Evolutionary conservation across 2,329 filamentous ascomycete species (phyloP), one percentile per base, ranked within the genome.

Genomic region (Fusarium buharicum): DNA sequence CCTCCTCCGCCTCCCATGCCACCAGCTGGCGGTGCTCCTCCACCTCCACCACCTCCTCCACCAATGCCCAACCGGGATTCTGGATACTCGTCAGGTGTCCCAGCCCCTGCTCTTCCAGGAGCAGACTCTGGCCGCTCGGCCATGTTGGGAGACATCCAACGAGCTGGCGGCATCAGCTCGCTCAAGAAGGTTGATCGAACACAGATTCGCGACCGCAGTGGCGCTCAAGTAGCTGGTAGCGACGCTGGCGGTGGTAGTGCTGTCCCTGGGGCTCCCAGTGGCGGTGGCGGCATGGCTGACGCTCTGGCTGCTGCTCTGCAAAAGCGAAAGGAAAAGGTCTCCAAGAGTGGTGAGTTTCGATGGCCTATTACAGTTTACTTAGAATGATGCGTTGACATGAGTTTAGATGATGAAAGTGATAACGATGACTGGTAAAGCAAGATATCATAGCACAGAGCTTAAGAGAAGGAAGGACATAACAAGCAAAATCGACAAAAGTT

Each of bases 291-390:
- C 31, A 86, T 97, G 84, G 92, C 92, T 18, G 92, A 90, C 78
- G 93, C 92, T 43, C 79, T 97, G 68, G 91, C 91, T 57, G 89
- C 87, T 58, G 90, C 90, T 54, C 77, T 93, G 69, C 86, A 89
- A 72, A 90, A 91, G 79, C 85, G 94, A 76, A 97, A 97, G 82
- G 87, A 92, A 77, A 97, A 96, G 82, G 94, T 97, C 74, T 92
- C 91, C 78, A 90, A 91, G 75, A 96, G 92, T 82, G 94, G 94
- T 97, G 86, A 87, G 91, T 89, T 48, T 48, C n/a, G 36, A 5
- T 9, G 38, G 14, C 8, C 13, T 47, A 3, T 14, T 18, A 13
- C 38, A n/a, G 16, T 33, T 45, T 54, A 38, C 17, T 37, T 18
- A 18, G 41, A 36, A 43, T 28, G 13, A 4, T 28, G 3, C 52